Base-by-base conservation (phyloP, 371 early-diverging fungal genomes). In the Mortierella sp. region DNA sequence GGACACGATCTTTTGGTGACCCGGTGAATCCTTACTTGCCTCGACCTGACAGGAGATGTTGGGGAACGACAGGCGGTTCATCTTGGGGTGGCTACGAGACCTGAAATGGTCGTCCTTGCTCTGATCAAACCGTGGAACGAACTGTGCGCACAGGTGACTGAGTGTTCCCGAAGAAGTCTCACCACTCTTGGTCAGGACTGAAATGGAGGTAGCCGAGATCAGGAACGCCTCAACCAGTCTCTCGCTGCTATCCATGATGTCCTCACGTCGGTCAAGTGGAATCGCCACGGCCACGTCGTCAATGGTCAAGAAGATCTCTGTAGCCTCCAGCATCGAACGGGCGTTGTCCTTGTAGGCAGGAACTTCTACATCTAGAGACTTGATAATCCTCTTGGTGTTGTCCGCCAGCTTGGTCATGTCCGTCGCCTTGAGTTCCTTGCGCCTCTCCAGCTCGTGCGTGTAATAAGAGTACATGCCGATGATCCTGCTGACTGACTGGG, bases 111-210 rank as follows among this genome's bases (percentile, higher is more conserved):
- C 90, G 46, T 95, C 94, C 32, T 94, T 93, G 80, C 89, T 89
- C 78, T 92, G 93, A 77, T 97, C 94, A 84, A 97, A 96, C 18
- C 84, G 75, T 21, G 93, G 90, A 21, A 97, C 94, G 83, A 96
- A 97, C 81, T 96, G 96, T 27, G 95, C 76, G 44, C 91, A 89
- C 0, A 95, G 89, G 18, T 94, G 90, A 21, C 89, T 90, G 55
- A 97, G 76, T 24, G 88, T 88, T 8, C 93, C 92, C 7, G 89
- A 88, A 43, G 92, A 92, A 35, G 88, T 91, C 76, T 93, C 92
- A 18, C 93, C 90, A 56, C 91, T 91, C 77, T 91, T 91, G 24
- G 95, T 93, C 54, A 88, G 68, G 74, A 95, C 90, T 14, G 90
- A 80, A 43, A 95, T 91, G 0, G 90, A 89, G 0, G 90, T 83